Base-by-base conservation (phyloP, 2,329 filamentous ascomycete species). In the Microdochium paspali region DNA sequence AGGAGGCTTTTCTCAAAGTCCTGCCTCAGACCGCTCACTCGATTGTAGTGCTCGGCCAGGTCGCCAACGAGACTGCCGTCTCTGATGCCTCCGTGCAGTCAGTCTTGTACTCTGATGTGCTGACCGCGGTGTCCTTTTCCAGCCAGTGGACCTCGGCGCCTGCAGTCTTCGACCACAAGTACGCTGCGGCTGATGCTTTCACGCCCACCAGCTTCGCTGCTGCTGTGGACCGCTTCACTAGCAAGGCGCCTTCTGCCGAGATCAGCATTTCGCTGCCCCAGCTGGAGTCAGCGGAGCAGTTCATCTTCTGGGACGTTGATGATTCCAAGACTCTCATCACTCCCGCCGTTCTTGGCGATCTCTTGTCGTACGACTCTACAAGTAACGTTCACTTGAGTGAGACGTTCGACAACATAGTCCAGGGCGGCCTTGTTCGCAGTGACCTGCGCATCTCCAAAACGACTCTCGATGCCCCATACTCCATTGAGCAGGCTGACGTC, bases 221-320 rank as follows among this genome's bases (percentile, higher is more conserved):
- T 40, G 68, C 71, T 54, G 63, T 84, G 56, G 59, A 74, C 64
- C 67, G 70, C 54, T 64, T 76, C 52, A 65, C 70, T 49, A 66
- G 64, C 61, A 78, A 80, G 56, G 54, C 61, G 23, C 32, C 55
- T 51, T 85, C 85, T 56, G 77, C 68, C 46, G 65, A 69, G 44
- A 61, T 66, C 23, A 67, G 68, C 48, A 58, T 62, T 61, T 51
- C 64, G 56, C 49, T 72, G 52, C 55, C 54, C 24, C 58, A 65
- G n/a, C 63, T 73, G 44, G 65, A 82, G 47, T 72, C 80, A 54
- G 80, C 83, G 20, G 78, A 87, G 64, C 87, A 97, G 66, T 97
- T 93, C 70, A 84, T 84, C 12, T 96, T 98, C 77, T 97, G 90
- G 90, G 87, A 96, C 56, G 64, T 87, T 35, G 91, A 95, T 60